phyloP scores from a whole-genome alignment of 2,329 filamentous ascomycete genomes.

The Ceratocystis variospora region DNA sequence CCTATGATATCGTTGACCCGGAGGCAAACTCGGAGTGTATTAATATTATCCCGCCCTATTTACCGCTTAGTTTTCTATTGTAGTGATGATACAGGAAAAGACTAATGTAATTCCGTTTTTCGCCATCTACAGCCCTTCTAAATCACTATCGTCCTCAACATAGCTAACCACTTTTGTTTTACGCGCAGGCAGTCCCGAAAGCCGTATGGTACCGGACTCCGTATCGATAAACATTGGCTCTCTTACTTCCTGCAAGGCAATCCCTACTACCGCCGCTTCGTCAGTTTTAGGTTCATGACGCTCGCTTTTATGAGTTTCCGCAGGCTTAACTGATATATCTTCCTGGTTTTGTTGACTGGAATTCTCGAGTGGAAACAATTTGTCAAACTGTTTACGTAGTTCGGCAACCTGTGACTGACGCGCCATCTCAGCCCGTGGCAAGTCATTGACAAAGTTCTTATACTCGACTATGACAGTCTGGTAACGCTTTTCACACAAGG shows the following conservation, averaged over 20 bases:
- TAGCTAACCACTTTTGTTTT: constrained; percentile 26
- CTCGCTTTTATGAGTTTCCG: not conserved
- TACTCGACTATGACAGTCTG: constrained; percentile 43
- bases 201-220: not conserved
- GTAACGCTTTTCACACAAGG: constrained; percentile 55
- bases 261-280: not conserved
- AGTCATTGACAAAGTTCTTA: constrained; percentile 29
- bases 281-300: not conserved
- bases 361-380: constrained; percentile 32
- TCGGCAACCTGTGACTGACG: constrained; percentile 59
- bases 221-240: not conserved
- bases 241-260: not conserved
- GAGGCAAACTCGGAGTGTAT: too few relatives aligned
- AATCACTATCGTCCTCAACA: constrained; percentile 26
- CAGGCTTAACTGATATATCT: not conserved
- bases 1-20: too few relatives aligned
- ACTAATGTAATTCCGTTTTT: not conserved
- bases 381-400: constrained; percentile 39
- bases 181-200: constrained; percentile 17
- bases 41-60: not conserved
- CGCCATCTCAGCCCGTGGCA: constrained; percentile 35
- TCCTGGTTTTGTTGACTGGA: not conserved
- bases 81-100: not conserved
- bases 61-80: not conserved
- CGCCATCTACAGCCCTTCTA: constrained; percentile 14